Base-by-base conservation (phyloP, 2,329 filamentous ascomycete species). In the Alternaria longipes region DNA sequence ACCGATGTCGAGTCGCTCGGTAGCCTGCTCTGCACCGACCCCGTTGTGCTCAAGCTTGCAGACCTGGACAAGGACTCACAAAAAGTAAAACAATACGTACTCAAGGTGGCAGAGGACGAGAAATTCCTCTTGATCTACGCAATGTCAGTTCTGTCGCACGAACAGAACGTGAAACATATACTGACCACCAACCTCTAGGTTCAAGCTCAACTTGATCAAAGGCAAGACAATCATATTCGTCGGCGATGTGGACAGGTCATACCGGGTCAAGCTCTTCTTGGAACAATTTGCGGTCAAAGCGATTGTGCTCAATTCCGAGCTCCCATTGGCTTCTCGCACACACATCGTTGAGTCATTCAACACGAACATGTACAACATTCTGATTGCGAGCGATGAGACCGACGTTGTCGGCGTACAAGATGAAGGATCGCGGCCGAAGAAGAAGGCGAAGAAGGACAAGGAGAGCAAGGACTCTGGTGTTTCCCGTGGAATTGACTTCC, bases 281-380 rank as follows among this genome's bases (percentile, higher is more conserved):
- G 95, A 99, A 79, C 95, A 99, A 76, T 99, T 99, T 74, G 94
- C 93, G 47, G 94, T 97, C 75, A 91, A 93, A 76, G 94, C 92
- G 72, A 97, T 92, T 79, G 92, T 97, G 28, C 82, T 99, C 41
- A 99, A 99, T 81, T 95, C 93, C 1, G 94, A 99, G 75, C 81
- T 99, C 36, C 95, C 95, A 0, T 90, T 98, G 67, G 97, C 97
- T 74, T 95, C 92, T 1, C 86, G 95, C 61, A 89, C 97, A 40
- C 94, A 99, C 76, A 93, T 97, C 2, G 94, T 99, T 3, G 91
- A 98, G 72, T 93, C 98, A 78, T 99, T 99, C 81, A 99, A 98
- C 82, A 91, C 92, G 80, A 92, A 92, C 54, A 89, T 98, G 7
- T 99, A 99, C 84, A 94, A 99, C 72, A 97, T 98, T 64, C 94